Evolutionary conservation across 2,329 filamentous ascomycete genomes (phyloP), one percentile per base, ranked within the genome.

Genomic region (Colletotrichum sansevieriae): DNA sequence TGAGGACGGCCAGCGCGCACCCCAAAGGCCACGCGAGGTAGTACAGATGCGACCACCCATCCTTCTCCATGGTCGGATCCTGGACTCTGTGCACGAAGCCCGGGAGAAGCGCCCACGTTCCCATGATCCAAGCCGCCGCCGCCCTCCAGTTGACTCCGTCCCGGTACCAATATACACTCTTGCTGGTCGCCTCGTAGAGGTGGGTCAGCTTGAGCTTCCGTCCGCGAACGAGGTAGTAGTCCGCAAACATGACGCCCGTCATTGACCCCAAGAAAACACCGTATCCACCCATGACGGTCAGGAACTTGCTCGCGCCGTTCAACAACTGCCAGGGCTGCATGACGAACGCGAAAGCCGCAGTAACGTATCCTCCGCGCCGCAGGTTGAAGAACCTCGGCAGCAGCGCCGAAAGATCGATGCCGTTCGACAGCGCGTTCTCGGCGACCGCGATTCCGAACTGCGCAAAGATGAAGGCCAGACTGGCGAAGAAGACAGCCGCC

Each of bases 191-290:
- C 5, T 67, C 68, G 52, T 78, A 81, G 3, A 81, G 72, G 49
- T 80, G 76, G n/a, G 76, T 79, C 6, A 81, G 74, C 54, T 78
- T 78, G 22, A 80, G 72, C 29, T 74, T 76, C 11, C 76, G 74
- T 20, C 73, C 75, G 29, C 78, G 77, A 4, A 81, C 56, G 44
- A 80, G 43, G 73, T 77, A 76, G 74, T 75, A 77, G 69, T 80
- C 78, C 11, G 73, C 69, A 43, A 79, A 76, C 78, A 80, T 79
- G 20, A 80, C 74, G 7, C 78, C 78, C 12, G 77, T 78, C 57
- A 80, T 73, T 2, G 78, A 78, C 3, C 78, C 78, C 10, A 80
- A 71, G 71, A 80, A 80, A 35, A 80, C 75, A 56, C 72, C 65
- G 56, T 77, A 77, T 6, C 75, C 75, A 41, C 74, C 74, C 44